Evolutionary conservation across 495 filamentous ascomycete genomes (phyloP), one percentile per base, ranked within the genome.

Genomic region (Staphylotrichum tortipilum): DNA sequence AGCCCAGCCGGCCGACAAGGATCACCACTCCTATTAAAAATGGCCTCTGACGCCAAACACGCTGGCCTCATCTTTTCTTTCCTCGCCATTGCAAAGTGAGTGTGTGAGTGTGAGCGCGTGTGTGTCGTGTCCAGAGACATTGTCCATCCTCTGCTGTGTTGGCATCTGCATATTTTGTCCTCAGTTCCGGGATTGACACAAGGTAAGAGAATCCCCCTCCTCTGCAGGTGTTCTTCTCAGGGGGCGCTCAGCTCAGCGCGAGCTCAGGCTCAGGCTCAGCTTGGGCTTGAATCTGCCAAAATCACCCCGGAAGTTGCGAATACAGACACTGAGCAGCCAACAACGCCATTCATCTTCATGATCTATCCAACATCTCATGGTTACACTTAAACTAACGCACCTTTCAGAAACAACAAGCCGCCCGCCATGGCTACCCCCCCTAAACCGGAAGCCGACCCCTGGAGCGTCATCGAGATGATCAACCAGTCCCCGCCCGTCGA

Each of bases 401-500:
- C n/a, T n/a, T n/a, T n/a, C n/a, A 42, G 39, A 21, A 42, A 28
- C 6, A 12, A 19, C 19, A 44, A n/a, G n/a, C n/a, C n/a, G n/a
- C n/a, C n/a, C n/a, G n/a, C n/a, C 29, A 60, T 57, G 57, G 51
- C 12, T 15, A 33, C 30, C 14, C 21, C 49, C 8, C 11, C 34
- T n/a, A n/a, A n/a, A n/a, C 10, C 44, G 28, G n/a, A 34, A 46
- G n/a, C n/a, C 14, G 43, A 53, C 8, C 18, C 62, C 18, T 62
- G 52, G 53, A 54, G 44, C 26, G 28, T 54, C n/a, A 34, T 58
- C 29, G 36, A 55, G 26, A 50, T 57, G 19, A 51, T 58, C 41
- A 28, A 47, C 11, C 61, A 67, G 34, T 72, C 70, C 1, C 35
- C 33, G 3, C 69, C 69, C 10, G 50, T 74, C 26, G 67, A 74